These are phyloP conservation scores for Cercospora beticola DNA, from an alignment of 2,329 filamentous ascomycete genomes.

Conservation along the genomic window DNA sequence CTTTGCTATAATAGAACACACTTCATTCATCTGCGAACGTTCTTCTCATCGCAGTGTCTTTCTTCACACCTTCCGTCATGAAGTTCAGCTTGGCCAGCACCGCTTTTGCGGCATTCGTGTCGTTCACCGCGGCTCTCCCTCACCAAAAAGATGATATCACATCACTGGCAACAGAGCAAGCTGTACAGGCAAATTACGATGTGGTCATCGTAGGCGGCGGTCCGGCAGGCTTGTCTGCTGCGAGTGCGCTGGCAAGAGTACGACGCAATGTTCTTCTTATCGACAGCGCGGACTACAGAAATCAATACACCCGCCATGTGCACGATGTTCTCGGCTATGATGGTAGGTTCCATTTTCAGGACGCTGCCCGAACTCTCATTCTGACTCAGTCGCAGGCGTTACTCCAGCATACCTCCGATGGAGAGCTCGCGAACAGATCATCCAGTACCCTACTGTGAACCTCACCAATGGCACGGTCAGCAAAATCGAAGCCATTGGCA, in stretches of 20 bases:
- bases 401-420: slow-evolving; percentile 25
- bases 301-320: slow-evolving; percentile 24
- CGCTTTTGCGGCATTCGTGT: slow-evolving; percentile 1
- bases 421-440: slow-evolving; percentile 25
- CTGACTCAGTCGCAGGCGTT: neutral
- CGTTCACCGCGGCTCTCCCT: neutral
- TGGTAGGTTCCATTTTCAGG: slow-evolving; percentile 5
- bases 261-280: slow-evolving; percentile 26
- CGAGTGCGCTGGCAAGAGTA: slow-evolving; percentile 27
- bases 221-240: slow-evolving; percentile 27
- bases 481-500: slow-evolving; percentile 10
- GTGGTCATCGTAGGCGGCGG: slow-evolving; percentile 21
- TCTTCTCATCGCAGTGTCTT: neutral
- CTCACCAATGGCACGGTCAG: slow-evolving; percentile 17
- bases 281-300: slow-evolving; percentile 27
- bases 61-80: slow-evolving; percentile 1
- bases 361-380: neutral
- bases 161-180: neutral
- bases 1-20: neutral
- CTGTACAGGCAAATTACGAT: slow-evolving; percentile 17
- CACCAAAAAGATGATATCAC: neutral
- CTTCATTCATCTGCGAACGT: neutral
- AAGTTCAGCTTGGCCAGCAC: slow-evolving; percentile 11
- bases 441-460: slow-evolving; percentile 20
- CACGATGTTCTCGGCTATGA: slow-evolving; percentile 25